A percentile compares a stretch with the other conserved stretches of the same genome.
phyloP scores from a whole-genome alignment of 139 green algal genomes.

The Chlorella vulgaris region DNA sequence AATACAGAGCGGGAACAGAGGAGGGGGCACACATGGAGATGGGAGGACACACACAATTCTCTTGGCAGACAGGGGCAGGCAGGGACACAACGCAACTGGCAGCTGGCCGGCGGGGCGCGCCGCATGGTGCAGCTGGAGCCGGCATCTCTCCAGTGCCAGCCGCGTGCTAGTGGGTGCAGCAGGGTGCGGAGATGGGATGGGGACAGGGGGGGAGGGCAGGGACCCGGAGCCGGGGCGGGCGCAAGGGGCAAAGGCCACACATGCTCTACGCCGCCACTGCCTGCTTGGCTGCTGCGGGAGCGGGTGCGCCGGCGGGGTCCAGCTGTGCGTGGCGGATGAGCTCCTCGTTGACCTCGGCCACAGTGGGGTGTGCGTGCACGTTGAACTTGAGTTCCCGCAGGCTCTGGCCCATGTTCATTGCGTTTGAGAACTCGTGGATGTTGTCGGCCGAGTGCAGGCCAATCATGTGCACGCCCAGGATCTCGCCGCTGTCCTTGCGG shows the following conservation, averaged over 20 bases:
- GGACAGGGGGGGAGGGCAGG: not conserved
- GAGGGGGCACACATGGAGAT: not conserved
- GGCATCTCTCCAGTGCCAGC: not conserved
- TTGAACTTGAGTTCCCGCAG: slow-evolving; percentile 96
- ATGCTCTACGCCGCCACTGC: slow-evolving; percentile 38
- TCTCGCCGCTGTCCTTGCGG: slow-evolving; percentile 95
- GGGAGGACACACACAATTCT: not conserved
- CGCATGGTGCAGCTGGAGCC: not conserved
- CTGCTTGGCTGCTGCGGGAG: slow-evolving; percentile 48
- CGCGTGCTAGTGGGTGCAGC: not conserved
- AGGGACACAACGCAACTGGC: not conserved
- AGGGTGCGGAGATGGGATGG: not conserved
- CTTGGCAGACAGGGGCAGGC: not conserved
- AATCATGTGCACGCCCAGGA: slow-evolving; percentile 95
- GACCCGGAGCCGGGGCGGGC: too few relatives aligned
- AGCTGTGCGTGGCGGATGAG: slow-evolving; percentile 47
- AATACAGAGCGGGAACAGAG: not conserved
- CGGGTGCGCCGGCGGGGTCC: slow-evolving; percentile 1
- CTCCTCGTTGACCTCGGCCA: slow-evolving; percentile 81
- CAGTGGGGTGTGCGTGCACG: slow-evolving; percentile 98
- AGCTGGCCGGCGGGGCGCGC: not conserved
- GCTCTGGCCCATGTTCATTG: slow-evolving; percentile 69
- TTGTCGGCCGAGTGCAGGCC: slow-evolving; percentile 98
- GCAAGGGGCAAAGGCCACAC: too few relatives aligned
- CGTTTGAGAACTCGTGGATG: slow-evolving; percentile 99